Evolutionary conservation across 163 green algal genomes (phyloP).

Genomic region (Volvox carteri): DNA sequence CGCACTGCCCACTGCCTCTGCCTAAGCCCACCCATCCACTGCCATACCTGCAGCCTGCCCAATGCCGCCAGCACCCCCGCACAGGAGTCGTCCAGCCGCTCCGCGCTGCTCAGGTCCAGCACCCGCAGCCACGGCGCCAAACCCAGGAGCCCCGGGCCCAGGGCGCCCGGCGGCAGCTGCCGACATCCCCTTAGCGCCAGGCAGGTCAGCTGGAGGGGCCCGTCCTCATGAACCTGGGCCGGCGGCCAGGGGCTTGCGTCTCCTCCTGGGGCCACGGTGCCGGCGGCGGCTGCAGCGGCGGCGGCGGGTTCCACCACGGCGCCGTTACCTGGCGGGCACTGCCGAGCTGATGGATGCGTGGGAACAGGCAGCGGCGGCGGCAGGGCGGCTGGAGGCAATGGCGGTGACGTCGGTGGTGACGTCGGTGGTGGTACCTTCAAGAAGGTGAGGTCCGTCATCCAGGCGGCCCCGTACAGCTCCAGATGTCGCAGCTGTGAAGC

Average conservation of each 20-base stretch:
- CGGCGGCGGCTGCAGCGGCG: not conserved
- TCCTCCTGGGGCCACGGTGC: not conserved
- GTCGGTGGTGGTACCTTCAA: no score
- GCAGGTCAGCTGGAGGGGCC: slow-evolving; percentile 15
- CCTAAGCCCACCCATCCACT: not conserved
- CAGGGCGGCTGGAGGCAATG: no score
- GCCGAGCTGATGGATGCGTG: no score
- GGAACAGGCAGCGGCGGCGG: no score
- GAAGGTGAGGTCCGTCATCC: slow-evolving; percentile 30
- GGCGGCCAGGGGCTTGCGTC: not conserved
- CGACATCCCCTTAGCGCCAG: slow-evolving; percentile 29
- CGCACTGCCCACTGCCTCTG: no score
- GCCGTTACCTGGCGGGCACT: no score
- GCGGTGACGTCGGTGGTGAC: no score
- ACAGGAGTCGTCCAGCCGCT: not conserved
- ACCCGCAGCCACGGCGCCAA: slow-evolving; percentile 18
- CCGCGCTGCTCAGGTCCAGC: slow-evolving; percentile 39
- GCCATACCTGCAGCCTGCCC: slow-evolving; percentile 8
- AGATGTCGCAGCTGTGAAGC: slow-evolving; percentile 10
- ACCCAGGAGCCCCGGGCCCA: not conserved
- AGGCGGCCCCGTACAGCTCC: not conserved
- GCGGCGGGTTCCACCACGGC: no score
- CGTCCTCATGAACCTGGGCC: not conserved
- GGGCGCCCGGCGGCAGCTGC: not conserved
- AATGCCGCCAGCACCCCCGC: slow-evolving; percentile 28